phyloP scores from a whole-genome alignment of 768 basidiomycete species.

The Suillus spraguei region DNA sequence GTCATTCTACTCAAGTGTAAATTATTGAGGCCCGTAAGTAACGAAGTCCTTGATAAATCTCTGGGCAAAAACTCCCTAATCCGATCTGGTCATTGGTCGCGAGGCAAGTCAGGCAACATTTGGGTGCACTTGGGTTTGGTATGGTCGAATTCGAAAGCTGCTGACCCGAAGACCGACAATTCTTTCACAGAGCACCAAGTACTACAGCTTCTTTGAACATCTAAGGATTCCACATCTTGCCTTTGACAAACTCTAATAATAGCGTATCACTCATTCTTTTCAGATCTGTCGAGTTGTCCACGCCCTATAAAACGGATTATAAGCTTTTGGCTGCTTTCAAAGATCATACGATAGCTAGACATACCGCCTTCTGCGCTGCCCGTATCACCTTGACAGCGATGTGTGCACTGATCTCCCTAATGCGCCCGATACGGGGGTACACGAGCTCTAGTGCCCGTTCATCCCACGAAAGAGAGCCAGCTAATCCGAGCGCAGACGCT shows the following conservation, averaged over 20 bases:
- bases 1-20: too few species aligned
- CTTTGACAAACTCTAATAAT: slow-evolving; percentile 53
- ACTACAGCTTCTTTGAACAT: not conserved
- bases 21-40: too few species aligned
- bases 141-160: not conserved
- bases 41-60: too few species aligned
- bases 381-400: slow-evolving; percentile 80
- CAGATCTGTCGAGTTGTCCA: slow-evolving; percentile 57
- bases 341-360: slow-evolving; percentile 27
- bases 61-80: not conserved
- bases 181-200: not conserved
- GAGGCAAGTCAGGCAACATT: not conserved
- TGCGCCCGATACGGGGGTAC: slow-evolving; percentile 83
- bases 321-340: slow-evolving; percentile 17
- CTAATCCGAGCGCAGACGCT: slow-evolving; percentile 80
- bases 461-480: slow-evolving; percentile 67
- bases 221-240: slow-evolving; percentile 74
- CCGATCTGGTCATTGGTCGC: not conserved
- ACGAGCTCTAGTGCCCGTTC: slow-evolving; percentile 69
- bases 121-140: not conserved
- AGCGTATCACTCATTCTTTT: slow-evolving; percentile 57
- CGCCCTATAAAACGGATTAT: slow-evolving; percentile 39
- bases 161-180: not conserved
- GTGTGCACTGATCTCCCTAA: slow-evolving; percentile 80
- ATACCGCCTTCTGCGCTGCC: slow-evolving; percentile 74